Base-by-base conservation (phyloP, 2,329 filamentous ascomycete species). In the Graphilbum sp. region DNA sequence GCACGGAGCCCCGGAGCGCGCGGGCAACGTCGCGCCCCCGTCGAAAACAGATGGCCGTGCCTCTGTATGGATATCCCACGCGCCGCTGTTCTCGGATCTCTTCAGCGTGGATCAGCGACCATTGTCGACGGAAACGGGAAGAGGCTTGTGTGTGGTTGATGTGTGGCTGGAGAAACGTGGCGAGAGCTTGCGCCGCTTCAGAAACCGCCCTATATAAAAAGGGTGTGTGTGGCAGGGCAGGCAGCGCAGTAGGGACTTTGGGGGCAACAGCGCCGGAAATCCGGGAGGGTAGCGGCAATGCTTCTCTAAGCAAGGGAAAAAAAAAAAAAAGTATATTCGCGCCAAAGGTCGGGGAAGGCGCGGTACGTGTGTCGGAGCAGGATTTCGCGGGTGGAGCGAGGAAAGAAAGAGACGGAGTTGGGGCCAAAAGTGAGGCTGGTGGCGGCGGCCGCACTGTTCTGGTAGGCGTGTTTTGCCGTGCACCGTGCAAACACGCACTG, bases 91-190 rank as follows among this genome's bases (percentile, higher is more conserved):
- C 13, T 29, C 31, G n/a, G n/a, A n/a, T n/a, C n/a, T n/a, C n/a
- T n/a, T 38, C 35, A 37, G 25, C 24, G 32, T 18, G 16, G 20
- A 18, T 23, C 27, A 24, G 29, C 31, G 35, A 25, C n/a, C 50
- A 50, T 53, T 47, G 43, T 49, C 42, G 34, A 38, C 40, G 40
- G 34, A 45, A 42, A 41, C 43, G 40, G 23, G 29, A 36, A 34
- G 38, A 33, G 35, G 39, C 31, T n/a, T n/a, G n/a, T n/a, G n/a
- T n/a, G n/a, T n/a, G 36, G 34, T 38, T 30, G 46, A 46, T 47
- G 52, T 55, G 53, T 55, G 53, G 53, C 53, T 55, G 52, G 46
- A 50, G 49, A 54, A 46, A 45, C 41, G 45, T 46, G 45, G 45
- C 45, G 45, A 46, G 35, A 46, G 45, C 45, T 46, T 33, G 6